Conservation (phyloP, 1,284 basidiomycete genomes). For the Marasmius tenuissimus region DNA sequence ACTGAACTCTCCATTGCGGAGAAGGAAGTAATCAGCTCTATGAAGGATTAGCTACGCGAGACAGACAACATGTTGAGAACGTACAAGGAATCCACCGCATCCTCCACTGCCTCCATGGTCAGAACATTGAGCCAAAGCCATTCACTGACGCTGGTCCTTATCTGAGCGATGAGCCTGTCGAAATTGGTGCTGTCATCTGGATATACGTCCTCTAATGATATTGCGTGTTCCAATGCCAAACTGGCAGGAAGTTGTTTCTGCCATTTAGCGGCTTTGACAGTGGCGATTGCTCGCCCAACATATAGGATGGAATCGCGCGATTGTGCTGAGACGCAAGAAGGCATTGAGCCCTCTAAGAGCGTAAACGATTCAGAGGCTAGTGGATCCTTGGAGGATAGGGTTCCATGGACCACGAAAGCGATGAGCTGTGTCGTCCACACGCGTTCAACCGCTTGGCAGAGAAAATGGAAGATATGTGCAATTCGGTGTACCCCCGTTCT, state of each 20-base stretch:
- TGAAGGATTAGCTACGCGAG: slow-evolving; percentile 1
- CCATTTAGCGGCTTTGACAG: slow-evolving; percentile 79
- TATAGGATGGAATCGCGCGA: slow-evolving; percentile 83
- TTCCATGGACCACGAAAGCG: slow-evolving; percentile 78
- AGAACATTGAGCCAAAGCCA: slow-evolving; percentile 92
- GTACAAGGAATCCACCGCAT: slow-evolving; percentile 71
- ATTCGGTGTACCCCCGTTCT: slow-evolving; percentile 77
- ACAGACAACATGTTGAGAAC: slow-evolving; percentile 23
- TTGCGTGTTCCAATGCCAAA: slow-evolving; percentile 64
- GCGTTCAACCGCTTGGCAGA: slow-evolving; percentile 72
- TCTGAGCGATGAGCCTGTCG: slow-evolving; percentile 68
- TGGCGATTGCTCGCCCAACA: slow-evolving; percentile 84
- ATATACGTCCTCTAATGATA: slow-evolving; percentile 61
- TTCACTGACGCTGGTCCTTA: slow-evolving; percentile 76
- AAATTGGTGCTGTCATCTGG: slow-evolving; percentile 78
- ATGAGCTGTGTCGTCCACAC: slow-evolving; percentile 80
- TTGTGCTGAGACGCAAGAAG: slow-evolving; percentile 68
- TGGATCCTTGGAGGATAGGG: slow-evolving; percentile 57
- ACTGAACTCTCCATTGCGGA: slow-evolving; percentile 85
- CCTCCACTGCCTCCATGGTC: slow-evolving; percentile 79
- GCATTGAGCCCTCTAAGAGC: slow-evolving; percentile 66
- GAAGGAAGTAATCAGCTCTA: slow-evolving; percentile 79
- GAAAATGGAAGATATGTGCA: slow-evolving; percentile 63
- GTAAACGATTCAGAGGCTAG: slow-evolving; percentile 54
- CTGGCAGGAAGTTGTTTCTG: slow-evolving; percentile 71